Evolutionary conservation across 2,329 filamentous ascomycete species (phyloP), one percentile per base, ranked within the genome.

Genomic region (Penicillium olsonii): DNA sequence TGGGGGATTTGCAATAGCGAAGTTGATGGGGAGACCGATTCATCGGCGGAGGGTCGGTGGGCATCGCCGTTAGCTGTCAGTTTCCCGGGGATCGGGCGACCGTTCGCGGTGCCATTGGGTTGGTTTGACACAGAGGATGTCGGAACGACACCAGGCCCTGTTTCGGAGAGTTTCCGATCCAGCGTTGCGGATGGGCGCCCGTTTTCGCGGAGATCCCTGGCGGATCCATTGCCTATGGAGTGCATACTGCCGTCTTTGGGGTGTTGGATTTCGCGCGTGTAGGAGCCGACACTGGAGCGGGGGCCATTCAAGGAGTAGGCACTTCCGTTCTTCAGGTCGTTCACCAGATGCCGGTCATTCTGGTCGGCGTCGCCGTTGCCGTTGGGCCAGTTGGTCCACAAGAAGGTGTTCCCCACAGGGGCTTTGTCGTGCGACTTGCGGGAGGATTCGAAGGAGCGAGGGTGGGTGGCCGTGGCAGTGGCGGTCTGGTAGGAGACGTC

Each of bases 291-390:
- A 51, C 68, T 73, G 49, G 76, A 73, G 59, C 75, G 77, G 56
- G 79, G 82, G 65, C 85, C 84, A 59, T 80, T 78, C 64, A 83
- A 64, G 31, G 82, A 78, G 68, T 76, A 81, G 72, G 85, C 81
- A 70, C 79, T 85, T 63, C 82, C 79, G 68, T 75, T 71, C 63
- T 72, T 74, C 29, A 70, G 48, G 24, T 66, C 64, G 42, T 69
- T 68, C 55, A 69, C 52, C 52, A 72, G 61, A 41, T 66, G 63
- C 48, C 68, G 72, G 53, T 75, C 71, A 54, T 68, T 67, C 46
- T 69, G 62, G 44, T 75, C 72, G 43, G 70, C 64, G 44, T 35
- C 60, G 54, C 75, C 74, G 46, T 15, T 43, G 48, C 69, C 68
- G 64, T 74, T 74, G 40, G 68, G 66, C 59, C 72, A 73, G 59